These are phyloP conservation scores for Tuber indicum DNA, from an alignment of 495 filamentous ascomycete genomes.

Conservation along the genomic window DNA sequence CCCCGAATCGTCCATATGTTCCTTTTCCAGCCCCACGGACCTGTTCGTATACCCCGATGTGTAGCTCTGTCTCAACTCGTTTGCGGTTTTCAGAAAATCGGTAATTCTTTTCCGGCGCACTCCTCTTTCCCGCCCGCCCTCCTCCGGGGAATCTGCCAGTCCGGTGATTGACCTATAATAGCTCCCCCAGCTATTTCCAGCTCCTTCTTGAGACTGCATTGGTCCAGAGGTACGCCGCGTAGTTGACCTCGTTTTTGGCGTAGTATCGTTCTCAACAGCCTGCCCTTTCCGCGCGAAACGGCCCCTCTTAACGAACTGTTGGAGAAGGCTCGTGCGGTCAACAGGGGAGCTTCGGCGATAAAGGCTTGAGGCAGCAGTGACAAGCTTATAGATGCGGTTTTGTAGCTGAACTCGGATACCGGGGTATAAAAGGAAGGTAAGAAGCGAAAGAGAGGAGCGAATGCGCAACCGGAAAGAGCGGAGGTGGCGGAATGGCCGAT, in stretches of 20 bases:
- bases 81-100: slow-evolving; percentile 79
- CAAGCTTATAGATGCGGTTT: slow-evolving; percentile 23
- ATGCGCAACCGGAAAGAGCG: slow-evolving; percentile 12
- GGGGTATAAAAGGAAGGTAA: slow-evolving; percentile 31
- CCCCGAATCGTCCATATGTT: slow-evolving; percentile 54
- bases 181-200: slow-evolving; percentile 17
- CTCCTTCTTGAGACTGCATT: slow-evolving; percentile 20
- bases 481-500: not conserved
- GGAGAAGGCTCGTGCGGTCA: slow-evolving; percentile 11
- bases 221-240: slow-evolving; percentile 4
- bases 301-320: slow-evolving; percentile 9
- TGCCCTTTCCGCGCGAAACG: slow-evolving; percentile 16
- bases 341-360: not conserved
- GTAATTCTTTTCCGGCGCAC: slow-evolving; percentile 70
- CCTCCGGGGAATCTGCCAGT: slow-evolving; percentile 5
- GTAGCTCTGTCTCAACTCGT: slow-evolving; percentile 85
- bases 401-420: slow-evolving; percentile 29
- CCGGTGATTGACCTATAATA: slow-evolving; percentile 26
- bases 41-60: slow-evolving; percentile 51
- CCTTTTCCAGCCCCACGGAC: slow-evolving; percentile 48
- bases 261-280: slow-evolving; percentile 6
- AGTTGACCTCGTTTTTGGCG: slow-evolving; percentile 1
- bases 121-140: slow-evolving; percentile 51
- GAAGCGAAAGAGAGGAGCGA: slow-evolving; percentile 18
- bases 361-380: slow-evolving; percentile 8